These are phyloP conservation scores for Trichophyton simii DNA, from an alignment of 2,329 filamentous ascomycete species.

Conservation along the genomic window DNA sequence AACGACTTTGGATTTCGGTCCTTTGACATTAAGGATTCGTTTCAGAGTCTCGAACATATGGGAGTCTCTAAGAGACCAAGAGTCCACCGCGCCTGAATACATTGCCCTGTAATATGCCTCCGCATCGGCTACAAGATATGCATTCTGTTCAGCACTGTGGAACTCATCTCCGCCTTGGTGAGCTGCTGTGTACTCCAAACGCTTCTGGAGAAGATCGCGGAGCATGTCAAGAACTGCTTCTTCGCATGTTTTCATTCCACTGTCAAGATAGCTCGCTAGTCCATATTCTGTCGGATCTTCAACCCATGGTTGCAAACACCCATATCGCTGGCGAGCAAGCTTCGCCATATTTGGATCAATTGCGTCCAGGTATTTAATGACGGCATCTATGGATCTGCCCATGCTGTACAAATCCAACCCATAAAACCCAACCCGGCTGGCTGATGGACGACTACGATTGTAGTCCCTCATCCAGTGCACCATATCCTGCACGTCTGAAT, in stretches of 20 bases:
- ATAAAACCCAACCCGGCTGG: conserved; percentile 33
- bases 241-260: conserved; percentile 37
- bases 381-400: conserved; percentile 34
- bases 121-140: conserved; percentile 37
- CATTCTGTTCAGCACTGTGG: conserved; percentile 41
- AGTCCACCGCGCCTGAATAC: conserved; percentile 38
- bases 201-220: conserved; percentile 30
- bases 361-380: conserved; percentile 38
- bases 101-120: conserved; percentile 43
- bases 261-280: conserved; percentile 25
- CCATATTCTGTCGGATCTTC: conserved; percentile 41
- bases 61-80: conserved; percentile 41
- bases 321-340: conserved; percentile 35
- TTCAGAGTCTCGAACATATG: conserved; percentile 41
- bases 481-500: conserved; percentile 39
- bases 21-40: conserved; percentile 33
- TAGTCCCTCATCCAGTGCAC: conserved; percentile 40
- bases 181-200: conserved; percentile 30
- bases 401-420: conserved; percentile 43
- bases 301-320: conserved; percentile 37
- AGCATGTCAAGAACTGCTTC: conserved; percentile 35
- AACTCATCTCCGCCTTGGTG: conserved; percentile 35
- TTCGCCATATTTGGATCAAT: conserved; percentile 35
- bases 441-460: conserved; percentile 25
- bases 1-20: conserved; percentile 33